Percentiles rank a stretch among this genome's conserved stretches.
phyloP scores from a whole-genome alignment of 768 basidiomycete species.

The Paxillus ammoniavirescens region DNA sequence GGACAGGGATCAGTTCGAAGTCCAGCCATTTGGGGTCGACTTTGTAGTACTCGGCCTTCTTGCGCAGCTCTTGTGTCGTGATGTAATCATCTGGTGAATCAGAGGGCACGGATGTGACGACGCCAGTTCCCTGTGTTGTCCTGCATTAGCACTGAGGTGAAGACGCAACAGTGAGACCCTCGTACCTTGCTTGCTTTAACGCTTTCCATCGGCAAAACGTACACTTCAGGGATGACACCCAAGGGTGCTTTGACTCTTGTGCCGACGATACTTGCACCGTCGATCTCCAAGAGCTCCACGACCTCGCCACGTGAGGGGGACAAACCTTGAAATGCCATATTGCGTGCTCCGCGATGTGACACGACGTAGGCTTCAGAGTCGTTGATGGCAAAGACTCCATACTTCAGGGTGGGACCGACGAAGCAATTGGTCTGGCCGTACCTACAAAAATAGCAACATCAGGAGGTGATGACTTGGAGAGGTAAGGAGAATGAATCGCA shows the following conservation, averaged over 20 bases:
- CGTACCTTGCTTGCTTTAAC: conserved; percentile 89
- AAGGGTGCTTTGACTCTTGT: conserved; percentile 89
- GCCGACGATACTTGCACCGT: conserved; percentile 79
- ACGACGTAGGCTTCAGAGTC: conserved; percentile 87
- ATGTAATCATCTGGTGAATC: conserved; percentile 97
- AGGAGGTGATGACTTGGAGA: not conserved
- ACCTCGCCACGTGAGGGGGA: conserved; percentile 70
- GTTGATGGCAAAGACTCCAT: conserved; percentile 88
- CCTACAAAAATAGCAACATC: conserved; percentile 39
- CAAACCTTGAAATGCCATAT: conserved; percentile 95
- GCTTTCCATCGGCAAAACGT: conserved; percentile 98
- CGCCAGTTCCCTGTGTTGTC: conserved; percentile 80
- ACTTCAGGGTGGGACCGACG: conserved; percentile 86
- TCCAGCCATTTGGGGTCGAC: conserved; percentile 87
- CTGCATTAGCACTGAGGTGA: conserved; percentile 1
- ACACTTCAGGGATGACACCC: conserved; percentile 79
- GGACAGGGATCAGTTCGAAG: conserved; percentile 82
- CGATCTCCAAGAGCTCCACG: conserved; percentile 71
- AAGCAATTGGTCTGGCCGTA: conserved; percentile 99
- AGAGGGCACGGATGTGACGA: conserved; percentile 96
- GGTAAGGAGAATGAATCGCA: conserved; percentile 34
- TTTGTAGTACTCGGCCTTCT: conserved; percentile 96
- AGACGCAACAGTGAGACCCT: not conserved
- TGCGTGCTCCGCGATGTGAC: conserved; percentile 88
- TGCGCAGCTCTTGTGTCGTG: conserved; percentile 86